Base-by-base conservation (phyloP, 1,284 basidiomycete species). In the Sphaerobolus stellatus region DNA sequence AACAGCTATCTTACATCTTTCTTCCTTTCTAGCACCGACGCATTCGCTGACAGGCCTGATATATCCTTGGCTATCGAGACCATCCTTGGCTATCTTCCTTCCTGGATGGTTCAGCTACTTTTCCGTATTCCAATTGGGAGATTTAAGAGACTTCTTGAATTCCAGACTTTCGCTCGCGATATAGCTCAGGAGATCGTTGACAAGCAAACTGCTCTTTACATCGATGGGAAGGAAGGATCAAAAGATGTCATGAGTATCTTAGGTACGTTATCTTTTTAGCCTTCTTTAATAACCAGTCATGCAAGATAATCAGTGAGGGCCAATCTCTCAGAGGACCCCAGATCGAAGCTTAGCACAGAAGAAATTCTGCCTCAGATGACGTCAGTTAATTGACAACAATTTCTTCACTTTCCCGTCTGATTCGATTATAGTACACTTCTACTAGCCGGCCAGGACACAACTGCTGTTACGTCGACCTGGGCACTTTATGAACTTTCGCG, bases 361-460 rank as follows among this genome's bases (percentile, higher is more conserved):
- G 83, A 84, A 56, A 64, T 84, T 59, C 59, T 80, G 2, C 66
- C 80, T 13, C 80, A 84, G 62, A 79, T 86, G 75, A 48, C 45
- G 45, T 48, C 24, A 29, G 45, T 14, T 27, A 4, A 56, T 33
- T 9, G 7, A n/a, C 25, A n/a, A 4, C 25, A 38, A 22, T 20
- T 45, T 43, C 20, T 29, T 20, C 38, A 44, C 27, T 20, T 31
- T 5, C 13, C 36, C 27, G 18, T 30, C 9, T 45, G 13, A 29
- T 52, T 24, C 29, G 22, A n/a, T n/a, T 52, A 51, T 47, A 58
- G 28, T 68, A 74, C 52, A 58, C 70, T 30, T 22, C 48, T 55
- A 16, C 61, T 74, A 50, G 72, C 75, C 14, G 48, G 31, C 29
- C 45, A 47, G 20, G 53, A 52, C 30, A 54, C 44, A 14, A 56